Evolutionary conservation across 2,329 filamentous ascomycete species (phyloP).

Genomic region (Tolypocladium amazonense): DNA sequence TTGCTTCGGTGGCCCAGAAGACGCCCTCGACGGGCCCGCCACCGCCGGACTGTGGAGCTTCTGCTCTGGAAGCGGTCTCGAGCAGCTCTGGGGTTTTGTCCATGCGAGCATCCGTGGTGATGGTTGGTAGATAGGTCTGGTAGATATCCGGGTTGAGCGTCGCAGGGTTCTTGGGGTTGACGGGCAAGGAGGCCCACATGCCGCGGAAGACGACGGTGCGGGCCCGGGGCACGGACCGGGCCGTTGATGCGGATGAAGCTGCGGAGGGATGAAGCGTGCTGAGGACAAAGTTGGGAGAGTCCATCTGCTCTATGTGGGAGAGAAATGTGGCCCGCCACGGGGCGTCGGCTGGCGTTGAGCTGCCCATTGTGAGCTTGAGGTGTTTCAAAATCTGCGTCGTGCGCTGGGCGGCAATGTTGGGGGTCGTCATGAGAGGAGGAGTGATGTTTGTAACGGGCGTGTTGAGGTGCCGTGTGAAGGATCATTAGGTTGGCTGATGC

Average conservation of each 20-base stretch:
- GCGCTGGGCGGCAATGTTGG: background rate
- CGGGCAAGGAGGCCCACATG: conserved; percentile 65
- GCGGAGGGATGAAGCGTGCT: conserved; percentile 32
- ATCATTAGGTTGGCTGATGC: background rate
- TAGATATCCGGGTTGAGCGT: conserved; percentile 57
- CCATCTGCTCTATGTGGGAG: conserved; percentile 36
- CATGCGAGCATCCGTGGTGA: conserved; percentile 87
- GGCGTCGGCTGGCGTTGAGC: conserved; percentile 22
- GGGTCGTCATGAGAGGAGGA: background rate
- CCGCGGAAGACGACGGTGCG: conserved; percentile 79
- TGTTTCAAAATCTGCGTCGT: conserved; percentile 8
- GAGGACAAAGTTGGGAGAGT: conserved; percentile 38
- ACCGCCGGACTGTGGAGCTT: conserved; percentile 35
- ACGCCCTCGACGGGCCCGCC: conserved; percentile 70
- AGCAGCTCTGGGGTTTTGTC: conserved; percentile 68
- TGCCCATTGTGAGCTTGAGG: conserved; percentile 16
- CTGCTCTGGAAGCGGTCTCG: background rate
- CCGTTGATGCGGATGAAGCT: conserved; percentile 7
- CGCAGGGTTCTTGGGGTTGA: conserved; percentile 63
- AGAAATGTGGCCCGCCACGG: conserved; percentile 45
- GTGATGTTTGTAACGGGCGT: background rate
- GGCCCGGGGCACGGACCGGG: conserved; percentile 39
- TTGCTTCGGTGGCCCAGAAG: conserved; percentile 64
- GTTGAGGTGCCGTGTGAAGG: too few species aligned
- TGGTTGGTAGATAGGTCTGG: conserved; percentile 67